Percentiles rank a stretch among this genome's conserved stretches.
Evolutionary conservation across 2,329 filamentous ascomycete genomes (phyloP).

Genomic region (Dendrostoma leiphaemia): DNA sequence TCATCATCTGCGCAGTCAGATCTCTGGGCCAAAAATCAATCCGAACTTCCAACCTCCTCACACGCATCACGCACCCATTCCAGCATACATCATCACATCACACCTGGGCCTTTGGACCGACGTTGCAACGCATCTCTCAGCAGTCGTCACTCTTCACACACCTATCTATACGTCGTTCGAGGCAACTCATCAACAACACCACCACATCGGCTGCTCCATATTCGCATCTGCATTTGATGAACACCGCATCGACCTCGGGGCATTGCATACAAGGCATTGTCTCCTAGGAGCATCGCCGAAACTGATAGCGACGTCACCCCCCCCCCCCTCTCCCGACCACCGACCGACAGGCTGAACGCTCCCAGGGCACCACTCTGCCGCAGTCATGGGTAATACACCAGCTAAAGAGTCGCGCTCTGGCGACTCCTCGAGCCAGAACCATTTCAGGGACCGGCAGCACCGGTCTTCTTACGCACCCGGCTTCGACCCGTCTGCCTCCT

Average conservation of each 20-base stretch:
- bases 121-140: too few relatives aligned
- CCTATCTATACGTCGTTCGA: too few relatives aligned
- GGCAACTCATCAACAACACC: too few relatives aligned
- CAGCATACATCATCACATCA: neutral
- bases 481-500: conserved; percentile 21
- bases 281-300: conserved; percentile 8
- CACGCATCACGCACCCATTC: neutral
- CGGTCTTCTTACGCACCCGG: conserved; percentile 18
- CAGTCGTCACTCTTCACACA: neutral
- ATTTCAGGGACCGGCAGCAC: conserved; percentile 21
- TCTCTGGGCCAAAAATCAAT: too few relatives aligned
- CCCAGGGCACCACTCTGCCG: conserved; percentile 3
- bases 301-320: neutral
- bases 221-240: neutral
- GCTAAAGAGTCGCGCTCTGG: conserved; percentile 33
- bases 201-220: neutral
- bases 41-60: neutral
- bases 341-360: neutral
- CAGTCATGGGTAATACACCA: conserved; percentile 33
- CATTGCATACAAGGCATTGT: conserved; percentile 4
- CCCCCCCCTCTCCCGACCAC: neutral
- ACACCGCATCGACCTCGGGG: neutral
- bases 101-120: too few relatives aligned
- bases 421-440: conserved; percentile 22
- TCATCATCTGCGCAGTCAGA: neutral